Evolutionary conservation across 2,329 filamentous ascomycete genomes (phyloP).

Genomic region (Domatiomyces globalis): DNA sequence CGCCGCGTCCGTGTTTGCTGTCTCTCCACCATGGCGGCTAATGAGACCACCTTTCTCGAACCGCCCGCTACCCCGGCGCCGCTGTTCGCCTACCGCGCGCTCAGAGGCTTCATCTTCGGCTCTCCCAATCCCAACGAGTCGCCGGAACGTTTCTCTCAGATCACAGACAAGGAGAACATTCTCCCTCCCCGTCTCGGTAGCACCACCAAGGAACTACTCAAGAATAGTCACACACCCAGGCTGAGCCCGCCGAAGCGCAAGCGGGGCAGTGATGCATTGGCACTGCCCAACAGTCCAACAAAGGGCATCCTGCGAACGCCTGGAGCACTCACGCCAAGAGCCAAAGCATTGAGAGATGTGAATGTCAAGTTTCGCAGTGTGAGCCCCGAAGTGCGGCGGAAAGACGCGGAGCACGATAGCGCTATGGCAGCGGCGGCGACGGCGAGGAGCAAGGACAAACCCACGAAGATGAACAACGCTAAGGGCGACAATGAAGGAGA

Average conservation of each 20-base stretch:
- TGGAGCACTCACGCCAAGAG: slow-evolving; percentile 40
- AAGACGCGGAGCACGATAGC: background rate
- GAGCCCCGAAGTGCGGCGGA: slow-evolving; percentile 11
- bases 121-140: slow-evolving; percentile 39
- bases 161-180: slow-evolving; percentile 11
- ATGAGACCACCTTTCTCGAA: slow-evolving; percentile 31
- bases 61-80: slow-evolving; percentile 51
- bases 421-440: background rate
- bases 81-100: slow-evolving; percentile 52
- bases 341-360: slow-evolving; percentile 44
- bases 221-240: slow-evolving; percentile 9
- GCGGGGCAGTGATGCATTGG: slow-evolving; percentile 4
- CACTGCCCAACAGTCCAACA: slow-evolving; percentile 32
- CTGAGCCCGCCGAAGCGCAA: slow-evolving; percentile 16
- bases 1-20: background rate
- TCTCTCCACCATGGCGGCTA: slow-evolving; percentile 4
- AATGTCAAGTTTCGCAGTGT: slow-evolving; percentile 27
- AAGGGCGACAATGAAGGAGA: background rate
- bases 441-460: background rate
- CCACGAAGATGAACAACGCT: background rate
- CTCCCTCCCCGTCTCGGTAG: slow-evolving; percentile 1
- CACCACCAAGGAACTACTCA: slow-evolving; percentile 6
- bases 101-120: slow-evolving; percentile 51
- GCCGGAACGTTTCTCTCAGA: slow-evolving; percentile 24
- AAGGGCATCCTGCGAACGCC: slow-evolving; percentile 54